phyloP scores from a whole-genome alignment of 2,329 filamentous ascomycete species.

The Trichoderma sp. region DNA sequence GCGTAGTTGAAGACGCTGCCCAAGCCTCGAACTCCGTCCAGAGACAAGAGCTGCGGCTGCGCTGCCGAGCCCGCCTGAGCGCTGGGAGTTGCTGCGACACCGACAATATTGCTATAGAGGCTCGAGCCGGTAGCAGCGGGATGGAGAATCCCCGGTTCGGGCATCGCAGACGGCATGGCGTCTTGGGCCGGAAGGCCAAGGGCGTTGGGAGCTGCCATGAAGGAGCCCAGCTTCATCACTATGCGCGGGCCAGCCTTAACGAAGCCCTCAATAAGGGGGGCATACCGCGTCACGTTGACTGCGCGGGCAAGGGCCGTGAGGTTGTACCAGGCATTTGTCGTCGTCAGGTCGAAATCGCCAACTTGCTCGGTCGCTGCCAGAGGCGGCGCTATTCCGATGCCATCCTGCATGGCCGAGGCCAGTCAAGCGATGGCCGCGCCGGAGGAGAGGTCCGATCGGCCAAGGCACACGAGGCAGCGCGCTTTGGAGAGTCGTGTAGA shows the following conservation, averaged over 20 bases:
- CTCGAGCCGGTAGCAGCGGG: constrained; percentile 32
- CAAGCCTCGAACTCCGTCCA: constrained; percentile 67
- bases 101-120: constrained; percentile 36
- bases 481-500: not conserved
- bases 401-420: constrained; percentile 25
- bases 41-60: constrained; percentile 51
- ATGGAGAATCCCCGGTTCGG: constrained; percentile 30
- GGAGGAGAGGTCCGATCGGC: constrained; percentile 4
- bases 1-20: constrained; percentile 88
- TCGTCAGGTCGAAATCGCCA: constrained; percentile 14
- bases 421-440: constrained; percentile 23
- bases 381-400: constrained; percentile 24
- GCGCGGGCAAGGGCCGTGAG: constrained; percentile 54
- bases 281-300: constrained; percentile 59
- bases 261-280: constrained; percentile 68
- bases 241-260: constrained; percentile 70
- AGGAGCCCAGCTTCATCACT: constrained; percentile 67
- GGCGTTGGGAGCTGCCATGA: constrained; percentile 60
- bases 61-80: constrained; percentile 27
- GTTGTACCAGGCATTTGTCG: constrained; percentile 48
- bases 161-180: constrained; percentile 28
- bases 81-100: constrained; percentile 28
- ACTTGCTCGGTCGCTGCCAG: constrained; percentile 17
- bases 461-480: not conserved
- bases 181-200: constrained; percentile 55